Evolutionary conservation across 768 basidiomycete species (phyloP).

Genomic region (Russula compacta): DNA sequence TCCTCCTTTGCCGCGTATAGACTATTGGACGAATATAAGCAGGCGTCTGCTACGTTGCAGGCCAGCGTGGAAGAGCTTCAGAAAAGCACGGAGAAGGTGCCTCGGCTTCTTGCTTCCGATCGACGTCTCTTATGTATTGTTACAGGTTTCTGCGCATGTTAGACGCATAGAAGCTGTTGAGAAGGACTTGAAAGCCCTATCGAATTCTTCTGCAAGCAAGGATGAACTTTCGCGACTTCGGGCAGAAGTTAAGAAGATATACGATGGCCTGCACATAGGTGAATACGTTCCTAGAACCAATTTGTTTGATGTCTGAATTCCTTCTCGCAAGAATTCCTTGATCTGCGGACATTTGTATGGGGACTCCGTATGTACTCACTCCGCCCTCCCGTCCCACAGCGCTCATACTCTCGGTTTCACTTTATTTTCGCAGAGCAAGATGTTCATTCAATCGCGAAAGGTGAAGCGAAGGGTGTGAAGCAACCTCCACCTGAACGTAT

Average conservation of each 20-base stretch:
- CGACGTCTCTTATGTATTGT: background rate
- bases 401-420: background rate
- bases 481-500: conserved; percentile 11
- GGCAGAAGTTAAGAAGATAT: conserved; percentile 79
- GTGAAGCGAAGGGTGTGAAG: conserved; percentile 51
- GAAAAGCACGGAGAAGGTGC: conserved; percentile 71
- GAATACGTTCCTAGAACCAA: conserved; percentile 22
- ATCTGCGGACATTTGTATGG: conserved; percentile 75
- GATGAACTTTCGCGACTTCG: conserved; percentile 72
- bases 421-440: conserved; percentile 57
- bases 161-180: conserved; percentile 79
- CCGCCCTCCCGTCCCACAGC: background rate
- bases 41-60: conserved; percentile 79
- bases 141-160: conserved; percentile 74
- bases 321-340: conserved; percentile 56
- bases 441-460: conserved; percentile 62
- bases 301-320: background rate
- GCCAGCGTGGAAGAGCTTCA: conserved; percentile 83
- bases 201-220: conserved; percentile 56
- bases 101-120: background rate
- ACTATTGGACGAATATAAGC: conserved; percentile 83
- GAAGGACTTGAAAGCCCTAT: conserved; percentile 74
- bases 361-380: conserved; percentile 62
- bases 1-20: conserved; percentile 82
- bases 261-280: conserved; percentile 78